Evolutionary conservation across 2,329 filamentous ascomycete species (phyloP).

Genomic region (Diaporthe australafricana): DNA sequence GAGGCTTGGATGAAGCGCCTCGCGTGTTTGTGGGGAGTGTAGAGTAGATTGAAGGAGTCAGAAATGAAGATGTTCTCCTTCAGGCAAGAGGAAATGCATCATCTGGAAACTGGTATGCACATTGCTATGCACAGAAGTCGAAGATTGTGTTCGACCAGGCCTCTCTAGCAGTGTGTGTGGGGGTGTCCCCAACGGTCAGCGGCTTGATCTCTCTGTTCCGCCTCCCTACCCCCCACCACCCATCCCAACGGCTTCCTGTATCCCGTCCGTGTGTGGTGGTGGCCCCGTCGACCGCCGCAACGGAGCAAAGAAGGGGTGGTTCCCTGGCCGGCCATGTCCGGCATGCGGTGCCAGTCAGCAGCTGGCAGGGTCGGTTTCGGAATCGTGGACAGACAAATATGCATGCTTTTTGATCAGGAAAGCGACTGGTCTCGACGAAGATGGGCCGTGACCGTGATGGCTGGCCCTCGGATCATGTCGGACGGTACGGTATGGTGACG

Average conservation of each 20-base stretch:
- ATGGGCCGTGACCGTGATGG: constrained; percentile 18
- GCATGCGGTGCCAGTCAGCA: no score
- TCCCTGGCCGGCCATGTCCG: constrained; percentile 28
- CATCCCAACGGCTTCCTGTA: background rate
- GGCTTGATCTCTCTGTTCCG: background rate
- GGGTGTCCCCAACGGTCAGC: constrained; percentile 11
- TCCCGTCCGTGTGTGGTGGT: constrained; percentile 12
- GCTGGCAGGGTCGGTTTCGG: constrained; percentile 17
- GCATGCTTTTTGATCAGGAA: background rate
- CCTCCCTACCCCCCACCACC: no score
- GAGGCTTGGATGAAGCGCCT: constrained; percentile 29
- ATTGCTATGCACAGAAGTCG: background rate
- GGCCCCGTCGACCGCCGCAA: constrained; percentile 16
- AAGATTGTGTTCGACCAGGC: background rate
- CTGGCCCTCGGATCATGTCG: constrained; percentile 32
- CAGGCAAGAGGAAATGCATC: constrained; percentile 3
- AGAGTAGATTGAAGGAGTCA: constrained; percentile 4
- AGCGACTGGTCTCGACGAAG: background rate
- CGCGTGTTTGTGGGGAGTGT: constrained; percentile 19
- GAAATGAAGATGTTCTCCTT: no score
- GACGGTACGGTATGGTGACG: constrained; percentile 32
- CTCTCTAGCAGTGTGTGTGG: background rate
- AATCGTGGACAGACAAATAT: constrained; percentile 20
- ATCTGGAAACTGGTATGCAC: background rate
- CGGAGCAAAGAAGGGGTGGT: constrained; percentile 17